Percentiles rank a stretch among this genome's conserved stretches.
Evolutionary conservation across 257 asterid species (phyloP).

Genomic region (Datura wrightii): DNA sequence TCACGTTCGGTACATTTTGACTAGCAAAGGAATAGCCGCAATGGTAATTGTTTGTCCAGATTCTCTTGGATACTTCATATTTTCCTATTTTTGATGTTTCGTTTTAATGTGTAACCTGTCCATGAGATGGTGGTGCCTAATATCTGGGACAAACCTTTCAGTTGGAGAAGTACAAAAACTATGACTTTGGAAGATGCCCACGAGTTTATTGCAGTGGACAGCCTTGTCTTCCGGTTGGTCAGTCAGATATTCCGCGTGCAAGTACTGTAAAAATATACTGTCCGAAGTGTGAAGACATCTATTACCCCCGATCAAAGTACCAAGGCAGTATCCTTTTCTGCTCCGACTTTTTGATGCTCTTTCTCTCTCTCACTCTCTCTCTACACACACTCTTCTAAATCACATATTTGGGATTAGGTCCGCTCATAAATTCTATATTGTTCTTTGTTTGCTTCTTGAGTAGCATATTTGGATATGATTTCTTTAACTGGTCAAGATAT

Average conservation of each 20-base stretch:
- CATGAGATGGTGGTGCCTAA: background rate
- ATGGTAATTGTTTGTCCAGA: slow-evolving; percentile 63
- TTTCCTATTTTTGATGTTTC: background rate
- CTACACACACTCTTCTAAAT: background rate
- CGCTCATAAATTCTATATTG: background rate
- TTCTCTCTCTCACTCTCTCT: background rate
- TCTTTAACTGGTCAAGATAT: slow-evolving; percentile 75
- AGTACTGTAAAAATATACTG: slow-evolving; percentile 95
- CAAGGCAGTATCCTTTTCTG: slow-evolving; percentile 97
- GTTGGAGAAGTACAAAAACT: slow-evolving; percentile 95
- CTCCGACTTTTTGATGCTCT: background rate
- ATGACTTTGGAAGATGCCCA: slow-evolving; percentile 96
- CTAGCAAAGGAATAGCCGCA: slow-evolving; percentile 97
- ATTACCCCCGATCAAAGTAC: slow-evolving; percentile 95
- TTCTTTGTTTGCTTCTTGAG: background rate
- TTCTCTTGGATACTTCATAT: slow-evolving; percentile 27
- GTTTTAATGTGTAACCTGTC: background rate
- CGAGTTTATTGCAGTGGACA: slow-evolving; percentile 95
- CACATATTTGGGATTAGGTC: slow-evolving; percentile 9
- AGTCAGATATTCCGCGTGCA: slow-evolving; percentile 88
- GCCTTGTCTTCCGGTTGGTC: slow-evolving; percentile 98
- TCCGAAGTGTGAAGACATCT: slow-evolving; percentile 94
- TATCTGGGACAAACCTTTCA: slow-evolving; percentile 43
- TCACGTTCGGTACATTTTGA: slow-evolving; percentile 89
- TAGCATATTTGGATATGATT: slow-evolving; percentile 34